A percentile compares a stretch with the other conserved stretches of the same genome.
Conservation (phyloP, 495 filamentous ascomycete genomes). For the Podospora didyma region DNA sequence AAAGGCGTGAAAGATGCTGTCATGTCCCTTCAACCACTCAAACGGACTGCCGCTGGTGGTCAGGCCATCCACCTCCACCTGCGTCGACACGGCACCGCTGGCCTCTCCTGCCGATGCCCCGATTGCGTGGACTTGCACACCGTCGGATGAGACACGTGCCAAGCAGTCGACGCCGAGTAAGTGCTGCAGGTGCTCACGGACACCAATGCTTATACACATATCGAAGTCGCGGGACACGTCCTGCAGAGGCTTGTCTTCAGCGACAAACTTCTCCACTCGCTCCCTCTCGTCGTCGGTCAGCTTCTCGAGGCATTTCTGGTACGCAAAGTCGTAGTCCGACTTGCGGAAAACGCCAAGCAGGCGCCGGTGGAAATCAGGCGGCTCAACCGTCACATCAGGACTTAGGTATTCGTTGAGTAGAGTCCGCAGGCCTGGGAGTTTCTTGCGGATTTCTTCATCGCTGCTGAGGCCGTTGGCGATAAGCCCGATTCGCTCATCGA, state of each 20-base stretch:
- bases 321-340: slow-evolving; percentile 4
- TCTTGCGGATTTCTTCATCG: neutral
- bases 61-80: neutral
- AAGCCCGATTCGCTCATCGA: neutral
- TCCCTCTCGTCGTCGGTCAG: neutral
- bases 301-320: slow-evolving; percentile 1
- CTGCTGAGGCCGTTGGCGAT: neutral
- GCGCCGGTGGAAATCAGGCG: slow-evolving; percentile 2
- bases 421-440: neutral
- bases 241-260: neutral
- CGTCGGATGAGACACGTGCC: neutral
- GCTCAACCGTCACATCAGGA: neutral
- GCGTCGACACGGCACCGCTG: neutral
- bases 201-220: slow-evolving; percentile 4
- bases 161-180: neutral
- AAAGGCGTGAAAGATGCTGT: neutral
- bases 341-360: slow-evolving; percentile 10
- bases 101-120: neutral
- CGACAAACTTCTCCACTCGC: neutral
- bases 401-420: neutral
- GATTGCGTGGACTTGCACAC: neutral
- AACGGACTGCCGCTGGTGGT: neutral
- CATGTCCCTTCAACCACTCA: neutral
- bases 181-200: slow-evolving; percentile 8
- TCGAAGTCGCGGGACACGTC: slow-evolving; percentile 3